A percentile compares a stretch with the other conserved stretches of the same genome.
Evolutionary conservation across 208 protist genomes (phyloP).

Genomic region (Blastocrithidia nonstop): DNA sequence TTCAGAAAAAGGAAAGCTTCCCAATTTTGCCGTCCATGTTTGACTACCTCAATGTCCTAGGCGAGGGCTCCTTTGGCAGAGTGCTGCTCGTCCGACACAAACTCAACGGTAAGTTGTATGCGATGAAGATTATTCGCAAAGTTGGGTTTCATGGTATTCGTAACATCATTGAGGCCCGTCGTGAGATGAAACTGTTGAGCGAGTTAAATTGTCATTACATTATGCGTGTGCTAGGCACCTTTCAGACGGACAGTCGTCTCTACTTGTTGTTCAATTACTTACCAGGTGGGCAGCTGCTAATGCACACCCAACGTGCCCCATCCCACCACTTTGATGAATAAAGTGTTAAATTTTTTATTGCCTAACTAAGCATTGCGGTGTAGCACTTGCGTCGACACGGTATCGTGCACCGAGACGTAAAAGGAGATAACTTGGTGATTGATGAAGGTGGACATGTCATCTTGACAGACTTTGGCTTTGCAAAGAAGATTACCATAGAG

Average conservation of each 20-base stretch:
- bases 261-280: slow-evolving; percentile 88
- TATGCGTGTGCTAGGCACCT: slow-evolving; percentile 61
- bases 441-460: slow-evolving; percentile 58
- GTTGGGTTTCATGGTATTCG: slow-evolving; percentile 23
- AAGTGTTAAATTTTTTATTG: slow-evolving; percentile 74
- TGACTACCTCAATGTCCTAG: slow-evolving; percentile 39
- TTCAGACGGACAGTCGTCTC: slow-evolving; percentile 70
- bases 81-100: slow-evolving; percentile 57
- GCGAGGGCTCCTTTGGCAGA: slow-evolving; percentile 54
- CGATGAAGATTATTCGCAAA: slow-evolving; percentile 67
- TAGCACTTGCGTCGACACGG: slow-evolving; percentile 60
- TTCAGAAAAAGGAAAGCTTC: slow-evolving; percentile 23
- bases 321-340: slow-evolving; percentile 31
- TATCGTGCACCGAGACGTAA: slow-evolving; percentile 79
- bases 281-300: slow-evolving; percentile 88
- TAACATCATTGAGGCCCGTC: slow-evolving; percentile 47
- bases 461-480: slow-evolving; percentile 81
- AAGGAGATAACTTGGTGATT: slow-evolving; percentile 79
- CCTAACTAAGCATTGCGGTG: slow-evolving; percentile 78
- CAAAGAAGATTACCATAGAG: slow-evolving; percentile 33
- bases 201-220: slow-evolving; percentile 72
- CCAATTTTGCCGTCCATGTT: slow-evolving; percentile 26
- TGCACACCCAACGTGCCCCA: slow-evolving; percentile 59
- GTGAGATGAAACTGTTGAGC: slow-evolving; percentile 54
- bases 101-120: slow-evolving; percentile 30